phyloP scores from a whole-genome alignment of 2,329 filamentous ascomycete species.

The Alternaria arborescens region DNA sequence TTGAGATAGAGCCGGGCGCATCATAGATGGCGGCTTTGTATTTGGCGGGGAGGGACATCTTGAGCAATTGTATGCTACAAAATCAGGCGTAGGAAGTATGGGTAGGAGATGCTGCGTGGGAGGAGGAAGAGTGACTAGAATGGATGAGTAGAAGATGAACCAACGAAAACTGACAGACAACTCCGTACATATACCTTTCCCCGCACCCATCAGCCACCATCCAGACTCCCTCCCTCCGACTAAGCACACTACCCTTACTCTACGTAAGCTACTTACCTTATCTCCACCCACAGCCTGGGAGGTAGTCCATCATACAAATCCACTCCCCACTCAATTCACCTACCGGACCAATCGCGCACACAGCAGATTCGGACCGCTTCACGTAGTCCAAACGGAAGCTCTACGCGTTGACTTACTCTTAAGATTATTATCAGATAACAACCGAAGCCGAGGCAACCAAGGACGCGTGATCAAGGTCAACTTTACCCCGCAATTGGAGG shows the following conservation, averaged over 20 bases:
- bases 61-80: neutral
- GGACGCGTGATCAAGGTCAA: neutral
- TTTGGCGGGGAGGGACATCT: conserved; percentile 58
- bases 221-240: neutral
- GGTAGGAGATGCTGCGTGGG: neutral
- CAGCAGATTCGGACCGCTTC: neutral
- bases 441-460: conserved; percentile 2
- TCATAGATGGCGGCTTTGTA: conserved; percentile 73
- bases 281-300: neutral
- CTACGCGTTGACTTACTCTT: neutral
- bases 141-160: neutral
- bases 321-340: neutral
- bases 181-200: neutral
- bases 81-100: neutral
- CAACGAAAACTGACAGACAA: neutral
- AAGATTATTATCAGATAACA: neutral
- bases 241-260: neutral
- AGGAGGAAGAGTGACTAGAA: neutral
- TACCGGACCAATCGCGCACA: neutral
- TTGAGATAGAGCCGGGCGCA: conserved; percentile 70
- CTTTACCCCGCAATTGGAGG: conserved; percentile 16
- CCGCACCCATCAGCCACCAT: neutral
- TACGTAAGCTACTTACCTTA: neutral
- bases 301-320: neutral
- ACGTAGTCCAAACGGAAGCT: neutral